Evolutionary conservation across 768 basidiomycete species (phyloP), one percentile per base, ranked within the genome.

Genomic region (Lactarius psammicola): DNA sequence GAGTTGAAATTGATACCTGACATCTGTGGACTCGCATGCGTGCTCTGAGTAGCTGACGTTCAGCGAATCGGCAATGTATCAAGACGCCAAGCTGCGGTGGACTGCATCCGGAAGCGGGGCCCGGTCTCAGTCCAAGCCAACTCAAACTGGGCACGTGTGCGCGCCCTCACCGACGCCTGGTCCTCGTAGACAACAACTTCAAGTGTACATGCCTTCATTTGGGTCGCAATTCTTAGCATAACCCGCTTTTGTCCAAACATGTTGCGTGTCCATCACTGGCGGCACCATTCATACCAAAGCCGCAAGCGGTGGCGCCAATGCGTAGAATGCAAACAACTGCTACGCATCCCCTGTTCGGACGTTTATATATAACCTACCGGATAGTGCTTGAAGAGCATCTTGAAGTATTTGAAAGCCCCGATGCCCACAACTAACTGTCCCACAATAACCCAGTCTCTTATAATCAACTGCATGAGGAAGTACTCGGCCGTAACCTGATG

Each of bases 1-100:
- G 74, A 63, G 64, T 76, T 76, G 58, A 78, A 69, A 44, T 77
- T 73, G 58, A 76, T 59, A 34, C 69, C 68, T n/a, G 73, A 60
- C 74, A 75, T 74, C 36, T 53, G 23, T 55, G 5, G n/a, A 20
- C 34, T 66, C 34, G 64, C 59, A 56, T 56, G 11, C 33, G 36
- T 49, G 64, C 30, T 34, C 30, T 40, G 31, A 38, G 53, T 10
- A 56, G 31, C 34, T 17, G 11, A n/a, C 26, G 26, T 51, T 51
- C 6, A 26, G 13, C 13, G 11, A 23, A n/a, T n/a, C 49, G 13
- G n/a, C 10, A 23, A 13, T 49, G 10, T 26, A 44, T 44, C 20
- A 18, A 44, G 5, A 40, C 15, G 38, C 38, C 38, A 40, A 40
- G 38, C n/a, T n/a, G n/a, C n/a, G n/a, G 15, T 38, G 38, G 38